Base-by-base conservation (phyloP, 495 filamentous ascomycete species). In the Cairneyella variabilis region DNA sequence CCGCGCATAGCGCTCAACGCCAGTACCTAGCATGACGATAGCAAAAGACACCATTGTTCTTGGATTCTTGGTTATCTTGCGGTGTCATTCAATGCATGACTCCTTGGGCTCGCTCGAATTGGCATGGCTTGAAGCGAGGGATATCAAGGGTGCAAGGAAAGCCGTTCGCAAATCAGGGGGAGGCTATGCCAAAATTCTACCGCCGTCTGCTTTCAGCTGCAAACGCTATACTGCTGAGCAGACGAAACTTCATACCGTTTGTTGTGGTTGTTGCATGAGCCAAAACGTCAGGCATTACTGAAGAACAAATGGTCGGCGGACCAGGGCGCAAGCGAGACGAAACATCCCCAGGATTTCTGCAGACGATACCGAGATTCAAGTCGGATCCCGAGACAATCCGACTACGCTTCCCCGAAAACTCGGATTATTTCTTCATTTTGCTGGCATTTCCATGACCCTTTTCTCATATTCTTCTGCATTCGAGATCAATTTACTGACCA, bases 21-120 rank as follows among this genome's bases (percentile, higher is more conserved):
- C 58, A 62, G 56, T 62, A 61, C 64, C 58, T 81, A 81, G 77
- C 77, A 77, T 77, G 66, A 75, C 76, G 76, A 77, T 81, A 81
- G 77, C 75, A 78, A 76, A 73, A 71, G 69, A 69, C 67, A 70
- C 76, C 71, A 70, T 66, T 73, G 67, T 61, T 57, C 52, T 56
- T 58, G 57, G 51, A 55, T 61, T 57, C 52, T 56, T 58, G 57
- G 51, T 53, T 54, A 53, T 49, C 41, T 64, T 49, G 27, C 51
- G 40, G 63, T 64, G 56, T 55, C 54, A 60, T 43, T 32, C 60
- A 58, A 62, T 64, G 57, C 54, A 57, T 66, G 64, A 62, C 54
- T 64, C 58, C 62, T 28, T 53, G 51, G 34, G 32, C 50, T 36
- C 52, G 18, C 41, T 59, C 20, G 28, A 37, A 47, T 44, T 48